These are phyloP conservation scores for Babesia divergens DNA, from an alignment of 169 alveolate species.

Conservation along the genomic window DNA sequence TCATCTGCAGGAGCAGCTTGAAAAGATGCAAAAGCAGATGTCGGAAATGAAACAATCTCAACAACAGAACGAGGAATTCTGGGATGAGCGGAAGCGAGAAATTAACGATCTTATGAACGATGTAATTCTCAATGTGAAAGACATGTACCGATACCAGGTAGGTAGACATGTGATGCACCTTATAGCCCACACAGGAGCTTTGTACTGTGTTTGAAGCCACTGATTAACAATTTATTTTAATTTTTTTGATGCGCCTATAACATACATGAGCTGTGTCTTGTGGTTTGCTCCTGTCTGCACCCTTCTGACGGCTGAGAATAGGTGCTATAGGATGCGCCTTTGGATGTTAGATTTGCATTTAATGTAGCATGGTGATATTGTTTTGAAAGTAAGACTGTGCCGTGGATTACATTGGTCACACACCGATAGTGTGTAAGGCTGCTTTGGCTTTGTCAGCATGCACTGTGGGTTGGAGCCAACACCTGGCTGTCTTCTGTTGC, in stretches of 20 bases:
- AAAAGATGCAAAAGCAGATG: conserved; percentile 24
- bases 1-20: conserved; percentile 10
- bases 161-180: not conserved
- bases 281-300: conserved; percentile 26
- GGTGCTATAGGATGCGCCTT: conserved; percentile 26
- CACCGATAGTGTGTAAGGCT: too few species aligned
- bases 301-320: not conserved
- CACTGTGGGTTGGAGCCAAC: too few species aligned
- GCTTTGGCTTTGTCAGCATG: too few species aligned
- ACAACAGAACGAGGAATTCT: conserved; percentile 6
- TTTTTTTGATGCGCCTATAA: not conserved
- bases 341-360: too few species aligned
- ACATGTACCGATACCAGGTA: conserved; percentile 38
- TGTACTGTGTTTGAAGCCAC: conserved; percentile 7
- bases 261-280: not conserved
- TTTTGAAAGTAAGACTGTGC: too few species aligned
- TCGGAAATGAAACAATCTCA: not conserved
- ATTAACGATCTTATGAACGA: conserved; percentile 48
- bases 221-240: not conserved
- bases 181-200: not conserved
- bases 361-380: too few species aligned
- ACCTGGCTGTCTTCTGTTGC: too few species aligned
- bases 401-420: too few species aligned
- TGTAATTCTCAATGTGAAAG: conserved; percentile 47
- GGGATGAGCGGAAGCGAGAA: conserved; percentile 46